These are phyloP conservation scores for Stevia rebaudiana DNA, from an alignment of 140 eudicot species.

Conservation along the genomic window DNA sequence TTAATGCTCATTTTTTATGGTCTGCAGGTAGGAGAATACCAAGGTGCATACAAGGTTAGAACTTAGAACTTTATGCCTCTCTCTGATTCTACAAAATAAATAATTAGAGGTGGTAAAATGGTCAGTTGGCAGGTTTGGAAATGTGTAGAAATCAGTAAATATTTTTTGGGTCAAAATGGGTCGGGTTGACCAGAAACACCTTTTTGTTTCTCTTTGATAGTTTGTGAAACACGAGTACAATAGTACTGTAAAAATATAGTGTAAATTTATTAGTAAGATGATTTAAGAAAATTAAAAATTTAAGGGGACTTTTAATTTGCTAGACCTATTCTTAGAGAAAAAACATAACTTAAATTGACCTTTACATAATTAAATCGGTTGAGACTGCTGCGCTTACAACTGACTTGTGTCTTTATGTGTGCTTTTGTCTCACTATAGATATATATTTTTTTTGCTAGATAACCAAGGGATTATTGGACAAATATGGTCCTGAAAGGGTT, in stretches of 20 bases:
- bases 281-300: too few species aligned
- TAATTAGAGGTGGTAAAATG: background rate
- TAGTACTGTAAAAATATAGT: too few species aligned
- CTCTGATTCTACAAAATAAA: background rate
- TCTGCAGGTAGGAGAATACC: conserved; percentile 89
- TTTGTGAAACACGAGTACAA: too few species aligned
- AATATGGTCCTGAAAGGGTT: conserved; percentile 90
- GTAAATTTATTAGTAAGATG: too few species aligned
- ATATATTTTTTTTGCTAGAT: conserved; percentile 35
- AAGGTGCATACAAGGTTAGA: conserved; percentile 96
- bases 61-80: background rate
- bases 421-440: conserved; percentile 9
- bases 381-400: background rate
- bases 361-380: background rate
- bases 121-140: background rate
- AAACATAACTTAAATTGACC: background rate
- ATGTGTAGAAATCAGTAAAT: background rate
- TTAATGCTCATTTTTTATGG: conserved; percentile 8
- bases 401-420: background rate
- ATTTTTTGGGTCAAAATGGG: background rate
- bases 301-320: background rate
- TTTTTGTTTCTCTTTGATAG: background rate
- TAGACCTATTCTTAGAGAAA: background rate
- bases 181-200: background rate
- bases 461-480: conserved; percentile 78